Percentiles rank a stretch among this genome's conserved stretches.
Evolutionary conservation across 2,329 filamentous ascomycete species (phyloP).

Genomic region (Xylariaceae sp.): DNA sequence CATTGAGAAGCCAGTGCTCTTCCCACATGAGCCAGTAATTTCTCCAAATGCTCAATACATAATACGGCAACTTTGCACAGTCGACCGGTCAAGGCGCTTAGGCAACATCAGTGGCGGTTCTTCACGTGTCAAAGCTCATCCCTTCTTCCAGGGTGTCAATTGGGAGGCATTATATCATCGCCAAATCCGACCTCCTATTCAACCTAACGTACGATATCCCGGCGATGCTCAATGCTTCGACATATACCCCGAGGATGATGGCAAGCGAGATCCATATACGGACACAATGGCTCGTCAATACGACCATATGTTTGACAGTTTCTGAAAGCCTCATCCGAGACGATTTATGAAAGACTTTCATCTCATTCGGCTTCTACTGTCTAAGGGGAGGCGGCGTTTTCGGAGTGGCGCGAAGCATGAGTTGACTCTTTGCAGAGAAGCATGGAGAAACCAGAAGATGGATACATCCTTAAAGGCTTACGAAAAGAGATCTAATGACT

Average conservation of each 20-base stretch:
- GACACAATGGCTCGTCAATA: constrained; percentile 65
- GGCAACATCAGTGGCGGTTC: constrained; percentile 77
- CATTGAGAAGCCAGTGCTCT: constrained; percentile 71
- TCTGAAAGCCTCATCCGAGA: constrained; percentile 40
- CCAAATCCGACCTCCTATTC: constrained; percentile 64
- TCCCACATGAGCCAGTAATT: constrained; percentile 63
- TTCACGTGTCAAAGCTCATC: constrained; percentile 66
- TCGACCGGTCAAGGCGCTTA: constrained; percentile 72
- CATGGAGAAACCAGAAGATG: no score
- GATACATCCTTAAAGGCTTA: no score
- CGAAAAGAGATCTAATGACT: no score
- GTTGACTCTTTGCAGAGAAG: no score
- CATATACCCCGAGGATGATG: constrained; percentile 73
- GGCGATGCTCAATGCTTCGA: constrained; percentile 81
- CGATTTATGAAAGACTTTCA: background rate
- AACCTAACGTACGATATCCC: constrained; percentile 67
- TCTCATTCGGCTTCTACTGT: no score
- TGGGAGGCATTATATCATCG: constrained; percentile 70
- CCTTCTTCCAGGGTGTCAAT: constrained; percentile 69
- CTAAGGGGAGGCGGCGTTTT: no score
- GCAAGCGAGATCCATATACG: constrained; percentile 61
- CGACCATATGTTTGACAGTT: constrained; percentile 67
- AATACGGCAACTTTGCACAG: constrained; percentile 71
- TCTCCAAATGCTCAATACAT: constrained; percentile 68
- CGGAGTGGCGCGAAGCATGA: no score